phyloP scores from a whole-genome alignment of 805 yeast species.

The Lipomyces orientalis region DNA sequence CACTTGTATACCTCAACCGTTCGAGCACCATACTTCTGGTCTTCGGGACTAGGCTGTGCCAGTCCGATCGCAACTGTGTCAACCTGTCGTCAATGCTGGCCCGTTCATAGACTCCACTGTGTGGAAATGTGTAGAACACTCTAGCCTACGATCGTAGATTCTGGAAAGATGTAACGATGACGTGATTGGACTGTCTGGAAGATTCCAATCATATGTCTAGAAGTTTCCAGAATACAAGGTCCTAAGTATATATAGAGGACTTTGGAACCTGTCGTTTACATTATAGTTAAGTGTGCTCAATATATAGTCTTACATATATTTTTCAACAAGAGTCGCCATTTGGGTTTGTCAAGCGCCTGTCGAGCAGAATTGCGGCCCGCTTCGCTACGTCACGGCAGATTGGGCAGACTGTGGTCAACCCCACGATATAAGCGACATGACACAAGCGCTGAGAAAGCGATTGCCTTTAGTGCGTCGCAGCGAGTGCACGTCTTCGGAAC shows the following conservation, averaged over 20 bases:
- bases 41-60: no score
- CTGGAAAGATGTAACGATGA: not conserved
- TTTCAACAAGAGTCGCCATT: not conserved
- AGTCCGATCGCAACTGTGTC: no score
- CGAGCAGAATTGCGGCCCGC: not conserved
- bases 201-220: not conserved
- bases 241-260: not conserved
- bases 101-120: no score
- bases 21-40: no score
- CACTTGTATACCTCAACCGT: no score
- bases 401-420: not conserved
- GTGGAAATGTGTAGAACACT: no score
- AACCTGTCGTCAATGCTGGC: no score
- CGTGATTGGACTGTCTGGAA: not conserved
- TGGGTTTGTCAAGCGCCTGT: not conserved
- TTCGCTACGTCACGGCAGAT: not conserved
- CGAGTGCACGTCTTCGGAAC: not conserved
- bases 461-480: not conserved
- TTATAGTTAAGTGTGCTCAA: not conserved
- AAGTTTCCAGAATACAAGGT: not conserved
- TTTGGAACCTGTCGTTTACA: not conserved
- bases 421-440: not conserved
- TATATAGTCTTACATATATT: not conserved
- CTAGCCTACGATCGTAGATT: not conserved
- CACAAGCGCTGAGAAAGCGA: not conserved